These are phyloP conservation scores for Paracoccidioides brasiliensis DNA, from an alignment of 2,329 filamentous ascomycete species.

Conservation along the genomic window DNA sequence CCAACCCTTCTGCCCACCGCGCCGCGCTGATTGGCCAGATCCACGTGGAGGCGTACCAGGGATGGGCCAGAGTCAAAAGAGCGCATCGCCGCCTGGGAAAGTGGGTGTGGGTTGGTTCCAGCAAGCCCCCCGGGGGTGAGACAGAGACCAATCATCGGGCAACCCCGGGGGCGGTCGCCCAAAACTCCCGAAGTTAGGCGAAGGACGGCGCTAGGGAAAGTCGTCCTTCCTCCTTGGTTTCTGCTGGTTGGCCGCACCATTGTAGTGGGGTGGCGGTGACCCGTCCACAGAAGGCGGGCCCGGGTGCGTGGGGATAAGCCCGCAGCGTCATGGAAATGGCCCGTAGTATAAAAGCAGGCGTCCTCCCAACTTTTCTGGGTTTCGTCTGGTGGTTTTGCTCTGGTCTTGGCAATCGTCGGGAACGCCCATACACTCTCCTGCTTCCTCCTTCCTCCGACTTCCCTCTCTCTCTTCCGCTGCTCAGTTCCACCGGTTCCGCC, in stretches of 20 bases:
- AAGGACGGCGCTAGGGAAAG: no score
- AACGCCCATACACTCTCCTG: constrained; percentile 5
- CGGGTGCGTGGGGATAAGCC: constrained; percentile 6
- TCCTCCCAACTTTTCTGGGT: constrained; percentile 8
- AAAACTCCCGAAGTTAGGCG: no score
- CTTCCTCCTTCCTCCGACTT: neutral
- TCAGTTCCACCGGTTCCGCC: neutral
- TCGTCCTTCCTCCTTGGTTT: no score
- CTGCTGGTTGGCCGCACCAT: neutral
- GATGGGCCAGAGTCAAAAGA: no score
- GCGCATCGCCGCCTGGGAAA: no score
- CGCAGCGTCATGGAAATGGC: constrained; percentile 4
- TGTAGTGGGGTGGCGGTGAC: constrained; percentile 3
- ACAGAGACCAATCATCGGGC: no score
- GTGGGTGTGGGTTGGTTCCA: no score
- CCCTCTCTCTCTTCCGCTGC: neutral
- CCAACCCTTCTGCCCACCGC: no score
- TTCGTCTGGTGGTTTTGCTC: constrained; percentile 5
- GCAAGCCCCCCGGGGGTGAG: no score
- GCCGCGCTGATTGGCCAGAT: no score
- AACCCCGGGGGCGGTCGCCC: no score
- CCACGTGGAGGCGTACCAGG: no score
- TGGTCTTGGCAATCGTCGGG: constrained; percentile 13
- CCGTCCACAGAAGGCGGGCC: constrained; percentile 5
- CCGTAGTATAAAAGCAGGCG: constrained; percentile 12